Evolutionary conservation across 2,329 filamentous ascomycete species (phyloP).

Genomic region (Mariannaea sp.): DNA sequence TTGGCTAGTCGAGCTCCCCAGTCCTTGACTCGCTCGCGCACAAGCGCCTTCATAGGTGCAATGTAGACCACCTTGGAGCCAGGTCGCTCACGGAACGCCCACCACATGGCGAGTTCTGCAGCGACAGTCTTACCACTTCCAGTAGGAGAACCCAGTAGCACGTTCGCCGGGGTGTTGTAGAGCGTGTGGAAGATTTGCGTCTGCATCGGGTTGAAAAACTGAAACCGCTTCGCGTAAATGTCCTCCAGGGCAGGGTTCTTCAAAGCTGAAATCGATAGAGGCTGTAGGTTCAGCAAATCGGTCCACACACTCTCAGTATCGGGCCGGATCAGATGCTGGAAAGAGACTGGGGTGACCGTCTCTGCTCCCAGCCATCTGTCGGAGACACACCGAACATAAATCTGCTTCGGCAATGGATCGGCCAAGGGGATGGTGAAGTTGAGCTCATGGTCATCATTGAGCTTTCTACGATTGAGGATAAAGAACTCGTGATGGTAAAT

Average conservation of each 20-base stretch:
- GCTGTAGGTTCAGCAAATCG: conserved; percentile 88
- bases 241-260: conserved; percentile 88
- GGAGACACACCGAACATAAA: conserved; percentile 92
- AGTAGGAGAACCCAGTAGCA: conserved; percentile 92
- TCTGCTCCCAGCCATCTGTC: conserved; percentile 97
- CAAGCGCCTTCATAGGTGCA: conserved; percentile 97
- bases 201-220: conserved; percentile 99
- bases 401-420: conserved; percentile 91
- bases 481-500: conserved; percentile 99
- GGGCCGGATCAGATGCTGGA: conserved; percentile 95
- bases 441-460: conserved; percentile 95
- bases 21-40: conserved; percentile 93
- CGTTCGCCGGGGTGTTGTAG: conserved; percentile 90
- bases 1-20: conserved; percentile 83
- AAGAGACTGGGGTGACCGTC: conserved; percentile 92
- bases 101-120: conserved; percentile 98
- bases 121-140: conserved; percentile 98
- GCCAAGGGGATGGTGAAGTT: conserved; percentile 97
- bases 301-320: conserved; percentile 98
- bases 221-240: conserved; percentile 85
- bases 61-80: conserved; percentile 99
- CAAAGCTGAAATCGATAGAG: conserved; percentile 81
- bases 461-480: conserved; percentile 85
- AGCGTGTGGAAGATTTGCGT: conserved; percentile 97
- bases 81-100: conserved; percentile 92